Base-by-base conservation (phyloP, 306 rosid genomes). In the Sesbania bispinosa region DNA sequence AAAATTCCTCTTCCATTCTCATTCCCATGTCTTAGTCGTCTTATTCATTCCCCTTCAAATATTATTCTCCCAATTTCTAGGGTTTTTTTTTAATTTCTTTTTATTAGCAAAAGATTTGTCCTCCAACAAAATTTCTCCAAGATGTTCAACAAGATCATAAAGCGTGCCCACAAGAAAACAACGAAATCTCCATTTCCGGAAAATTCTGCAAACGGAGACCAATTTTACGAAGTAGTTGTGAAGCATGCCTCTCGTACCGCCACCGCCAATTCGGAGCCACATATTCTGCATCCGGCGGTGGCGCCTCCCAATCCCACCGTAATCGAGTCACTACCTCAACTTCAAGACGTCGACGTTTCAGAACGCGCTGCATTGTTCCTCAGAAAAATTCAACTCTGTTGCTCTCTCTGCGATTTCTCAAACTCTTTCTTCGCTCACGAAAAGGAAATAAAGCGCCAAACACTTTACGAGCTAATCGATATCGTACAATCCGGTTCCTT, bases 111-210 rank as follows among this genome's bases (percentile, higher is more conserved):
- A 32, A 38, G 11, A 43, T 21, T 39, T 6, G 45, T 52, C 52
- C 9, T 43, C 8, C 27, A 76, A 42, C 3, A 14, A 9, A 36
- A 46, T 45, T 39, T 24, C 10, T 7, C 27, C 0, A 70, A 67
- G 67, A 90, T 90, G 96, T 80, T 88, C 76, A 68, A 76, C 80
- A 85, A 82, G 76, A 78, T 87, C 81, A 88, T 82, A 36, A 90
- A 87, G 57, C 93, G 87, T 7, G 81, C 89, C 3, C 78, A 83
- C 82, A 80, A 67, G 51, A 90, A 84, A 81, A 21, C 71, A 41
- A 57, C 80, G 39, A 90, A 83, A 73, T 33, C 80, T 2, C 82
- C 81, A 19, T n/a, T 77, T 69, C 58, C 57, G 14, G 92, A 83
- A 46, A 30, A 4, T 51, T 19, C 80, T n/a, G 11, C 29, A 7